These are phyloP conservation scores for Starmera amethionina DNA, from an alignment of 805 yeast genomes.

Conservation along the genomic window DNA sequence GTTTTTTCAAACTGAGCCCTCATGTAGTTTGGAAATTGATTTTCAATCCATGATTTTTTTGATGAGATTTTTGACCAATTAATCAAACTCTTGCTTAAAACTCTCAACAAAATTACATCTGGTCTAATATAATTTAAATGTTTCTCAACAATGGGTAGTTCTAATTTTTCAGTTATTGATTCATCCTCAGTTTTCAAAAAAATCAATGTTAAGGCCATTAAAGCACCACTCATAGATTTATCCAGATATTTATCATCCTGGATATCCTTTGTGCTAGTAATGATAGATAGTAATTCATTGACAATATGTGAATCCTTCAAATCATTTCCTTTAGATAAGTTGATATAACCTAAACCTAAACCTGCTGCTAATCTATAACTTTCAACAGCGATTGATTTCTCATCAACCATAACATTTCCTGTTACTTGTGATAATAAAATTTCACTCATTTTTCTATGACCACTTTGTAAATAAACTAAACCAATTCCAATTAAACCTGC, in stretches of 20 bases:
- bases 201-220: constrained; percentile 65
- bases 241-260: constrained; percentile 50
- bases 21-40: constrained; percentile 42
- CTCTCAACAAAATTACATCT: constrained; percentile 56
- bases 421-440: constrained; percentile 62
- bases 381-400: constrained; percentile 51
- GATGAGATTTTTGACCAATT: constrained; percentile 14
- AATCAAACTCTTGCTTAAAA: constrained; percentile 31
- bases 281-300: constrained; percentile 47
- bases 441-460: constrained; percentile 81
- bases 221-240: constrained; percentile 62
- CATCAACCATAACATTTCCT: constrained; percentile 43
- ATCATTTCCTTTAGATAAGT: constrained; percentile 65
- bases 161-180: constrained; percentile 50
- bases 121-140: constrained; percentile 64
- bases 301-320: constrained; percentile 55
- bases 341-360: constrained; percentile 74
- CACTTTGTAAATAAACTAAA: constrained; percentile 63
- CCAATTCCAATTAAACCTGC: constrained; percentile 93
- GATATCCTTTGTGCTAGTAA: constrained; percentile 51
- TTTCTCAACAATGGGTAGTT: constrained; percentile 49
- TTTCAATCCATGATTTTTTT: constrained; percentile 14
- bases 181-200: constrained; percentile 57
- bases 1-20: constrained; percentile 10
- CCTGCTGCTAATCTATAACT: constrained; percentile 86